Evolutionary conservation across 441 rosid genomes (phyloP).

Genomic region (Arabidopsis lyrata): DNA sequence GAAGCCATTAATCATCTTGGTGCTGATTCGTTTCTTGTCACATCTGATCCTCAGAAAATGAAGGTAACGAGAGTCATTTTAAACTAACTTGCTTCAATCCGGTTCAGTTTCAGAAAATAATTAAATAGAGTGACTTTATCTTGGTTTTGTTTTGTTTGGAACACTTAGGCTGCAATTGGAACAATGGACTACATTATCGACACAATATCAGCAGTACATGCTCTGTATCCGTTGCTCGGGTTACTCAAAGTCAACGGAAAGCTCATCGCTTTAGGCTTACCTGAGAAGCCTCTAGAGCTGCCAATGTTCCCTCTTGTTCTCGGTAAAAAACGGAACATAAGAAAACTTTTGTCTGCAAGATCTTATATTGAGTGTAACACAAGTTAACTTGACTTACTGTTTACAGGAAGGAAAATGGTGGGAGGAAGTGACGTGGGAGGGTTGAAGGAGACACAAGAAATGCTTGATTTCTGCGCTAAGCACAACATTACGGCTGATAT

Average conservation of each 20-base stretch:
- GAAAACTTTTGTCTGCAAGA: background rate
- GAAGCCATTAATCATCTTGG: constrained; percentile 69
- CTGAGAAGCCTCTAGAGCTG: constrained; percentile 64
- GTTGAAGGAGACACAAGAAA: constrained; percentile 77
- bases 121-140: background rate
- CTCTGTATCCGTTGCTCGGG: constrained; percentile 65
- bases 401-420: constrained; percentile 67
- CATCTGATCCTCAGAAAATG: constrained; percentile 58
- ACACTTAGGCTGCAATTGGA: constrained; percentile 53
- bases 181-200: constrained; percentile 73
- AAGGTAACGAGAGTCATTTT: constrained; percentile 47
- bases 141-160: background rate
- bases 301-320: constrained; percentile 75
- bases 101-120: constrained; percentile 52
- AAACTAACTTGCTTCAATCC: background rate
- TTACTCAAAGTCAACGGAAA: constrained; percentile 77
- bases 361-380: constrained; percentile 1
- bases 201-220: constrained; percentile 75
- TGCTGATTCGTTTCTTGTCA: constrained; percentile 69
- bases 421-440: constrained; percentile 77
- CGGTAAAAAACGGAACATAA: constrained; percentile 47
- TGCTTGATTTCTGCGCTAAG: constrained; percentile 77
- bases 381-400: background rate
- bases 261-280: constrained; percentile 62
- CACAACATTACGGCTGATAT: constrained; percentile 67